Conservation (phyloP, 169 alveolate species). For the Eimeria acervulina region DNA sequence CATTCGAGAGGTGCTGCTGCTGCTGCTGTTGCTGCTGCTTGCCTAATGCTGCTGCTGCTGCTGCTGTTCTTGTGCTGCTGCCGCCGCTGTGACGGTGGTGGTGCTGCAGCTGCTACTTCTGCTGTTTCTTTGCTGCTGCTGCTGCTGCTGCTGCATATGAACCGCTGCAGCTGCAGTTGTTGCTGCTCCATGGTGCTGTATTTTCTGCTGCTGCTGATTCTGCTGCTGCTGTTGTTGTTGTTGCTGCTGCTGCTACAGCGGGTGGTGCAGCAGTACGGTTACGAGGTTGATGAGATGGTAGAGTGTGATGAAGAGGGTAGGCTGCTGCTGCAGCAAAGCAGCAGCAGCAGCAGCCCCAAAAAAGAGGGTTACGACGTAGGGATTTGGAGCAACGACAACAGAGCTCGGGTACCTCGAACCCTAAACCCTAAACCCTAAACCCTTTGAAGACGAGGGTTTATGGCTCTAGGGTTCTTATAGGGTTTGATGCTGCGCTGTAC, state of each 20-base stretch:
- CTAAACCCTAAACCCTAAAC: conserved; percentile 49
- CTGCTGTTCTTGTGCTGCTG: conserved; percentile 11
- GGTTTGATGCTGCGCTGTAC: too few species aligned
- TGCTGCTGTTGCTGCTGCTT: conserved; percentile 10
- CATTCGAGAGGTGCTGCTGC: conserved; percentile 9
- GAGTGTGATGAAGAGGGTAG: conserved; percentile 30
- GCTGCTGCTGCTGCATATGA: conserved; percentile 32
- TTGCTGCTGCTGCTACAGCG: conserved; percentile 67
- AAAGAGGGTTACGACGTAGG: conserved; percentile 13
- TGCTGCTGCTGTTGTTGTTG: conserved; percentile 53
- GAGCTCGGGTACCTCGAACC: conserved; percentile 14
- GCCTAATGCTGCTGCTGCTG: background rate
- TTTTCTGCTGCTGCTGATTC: background rate
- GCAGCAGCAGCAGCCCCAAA: conserved; percentile 17
- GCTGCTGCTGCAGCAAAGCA: conserved; percentile 48
- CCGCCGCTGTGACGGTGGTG: background rate
- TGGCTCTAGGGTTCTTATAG: too few species aligned
- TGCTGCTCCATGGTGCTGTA: background rate
- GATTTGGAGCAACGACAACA: conserved; percentile 51
- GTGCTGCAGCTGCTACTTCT: too few species aligned
- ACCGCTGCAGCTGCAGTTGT: too few species aligned
- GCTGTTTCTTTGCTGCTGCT: background rate
- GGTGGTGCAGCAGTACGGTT: conserved; percentile 54
- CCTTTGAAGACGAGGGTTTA: too few species aligned
- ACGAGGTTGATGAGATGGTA: conserved; percentile 2